A percentile compares a stretch with the other conserved stretches of the same genome.
phyloP scores from a whole-genome alignment of 2,329 filamentous ascomycete genomes.

The Alternaria triticina region DNA sequence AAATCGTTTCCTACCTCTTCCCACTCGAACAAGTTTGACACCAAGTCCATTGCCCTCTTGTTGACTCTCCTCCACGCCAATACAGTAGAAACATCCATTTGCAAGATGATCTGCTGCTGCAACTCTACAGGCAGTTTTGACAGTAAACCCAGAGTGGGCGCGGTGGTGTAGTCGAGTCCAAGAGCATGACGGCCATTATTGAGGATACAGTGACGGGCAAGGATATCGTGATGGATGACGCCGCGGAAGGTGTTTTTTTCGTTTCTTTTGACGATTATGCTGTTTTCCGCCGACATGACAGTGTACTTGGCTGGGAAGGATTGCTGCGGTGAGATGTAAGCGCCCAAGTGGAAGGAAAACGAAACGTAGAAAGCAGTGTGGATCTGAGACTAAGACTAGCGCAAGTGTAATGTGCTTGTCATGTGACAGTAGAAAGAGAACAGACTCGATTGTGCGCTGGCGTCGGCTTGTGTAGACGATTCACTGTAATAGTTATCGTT shows the following conservation, averaged over 20 bases:
- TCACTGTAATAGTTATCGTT: background rate
- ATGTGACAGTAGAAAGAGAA: background rate
- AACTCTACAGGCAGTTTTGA: background rate
- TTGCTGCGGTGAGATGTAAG: background rate
- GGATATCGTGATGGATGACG: background rate
- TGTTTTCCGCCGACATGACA: background rate
- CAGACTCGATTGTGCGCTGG: background rate
- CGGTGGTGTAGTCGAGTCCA: background rate
- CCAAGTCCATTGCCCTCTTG: background rate
- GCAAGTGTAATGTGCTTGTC: background rate
- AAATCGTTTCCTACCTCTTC: no score
- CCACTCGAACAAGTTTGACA: background rate
- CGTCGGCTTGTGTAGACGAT: background rate
- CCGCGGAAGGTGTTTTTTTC: background rate
- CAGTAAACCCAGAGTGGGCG: background rate
- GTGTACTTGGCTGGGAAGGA: background rate
- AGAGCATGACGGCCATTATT: background rate
- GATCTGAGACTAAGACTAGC: background rate
- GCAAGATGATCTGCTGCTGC: background rate
- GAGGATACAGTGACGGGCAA: background rate
- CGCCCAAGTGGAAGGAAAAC: background rate
- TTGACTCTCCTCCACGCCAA: background rate
- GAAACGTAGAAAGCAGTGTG: background rate
- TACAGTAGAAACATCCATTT: background rate
- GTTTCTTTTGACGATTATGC: background rate